A percentile compares a stretch with the other conserved stretches of the same genome.
These are phyloP conservation scores for Paramecium pentaurelia DNA, from an alignment of 73 alveolate species.

Conservation along the genomic window DNA sequence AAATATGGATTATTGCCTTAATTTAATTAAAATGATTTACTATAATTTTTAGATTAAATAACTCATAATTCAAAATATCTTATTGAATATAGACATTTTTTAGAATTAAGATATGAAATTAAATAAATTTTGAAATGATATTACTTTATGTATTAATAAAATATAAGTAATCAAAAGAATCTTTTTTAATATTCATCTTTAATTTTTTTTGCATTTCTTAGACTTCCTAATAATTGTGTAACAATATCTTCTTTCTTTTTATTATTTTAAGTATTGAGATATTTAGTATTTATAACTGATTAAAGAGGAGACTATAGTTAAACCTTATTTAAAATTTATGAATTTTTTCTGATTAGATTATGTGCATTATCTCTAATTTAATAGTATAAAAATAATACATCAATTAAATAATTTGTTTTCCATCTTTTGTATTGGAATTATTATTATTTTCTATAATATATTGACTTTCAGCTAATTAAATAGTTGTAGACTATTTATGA, in stretches of 20 bases:
- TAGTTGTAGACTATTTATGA: not conserved
- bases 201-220: conserved; percentile 24
- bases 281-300: not conserved
- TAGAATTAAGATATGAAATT: not conserved
- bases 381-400: not conserved
- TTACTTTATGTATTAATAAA: not conserved
- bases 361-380: conserved; percentile 11
- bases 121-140: not conserved
- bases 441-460: not conserved
- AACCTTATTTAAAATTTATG: not conserved
- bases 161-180: conserved; percentile 6
- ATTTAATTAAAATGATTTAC: not conserved
- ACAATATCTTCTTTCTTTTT: conserved; percentile 37
- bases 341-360: not conserved
- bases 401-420: not conserved
- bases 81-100: not conserved
- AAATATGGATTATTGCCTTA: not conserved
- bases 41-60: not conserved
- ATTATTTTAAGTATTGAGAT: not conserved
- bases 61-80: not conserved
- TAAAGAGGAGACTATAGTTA: not conserved
- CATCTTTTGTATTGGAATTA: not conserved
- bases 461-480: not conserved
- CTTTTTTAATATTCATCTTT: conserved; percentile 29
- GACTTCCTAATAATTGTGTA: conserved; percentile 37